These are phyloP conservation scores for Hylodesmum podocarpum DNA, from an alignment of 306 rosid genomes.

Conservation along the genomic window DNA sequence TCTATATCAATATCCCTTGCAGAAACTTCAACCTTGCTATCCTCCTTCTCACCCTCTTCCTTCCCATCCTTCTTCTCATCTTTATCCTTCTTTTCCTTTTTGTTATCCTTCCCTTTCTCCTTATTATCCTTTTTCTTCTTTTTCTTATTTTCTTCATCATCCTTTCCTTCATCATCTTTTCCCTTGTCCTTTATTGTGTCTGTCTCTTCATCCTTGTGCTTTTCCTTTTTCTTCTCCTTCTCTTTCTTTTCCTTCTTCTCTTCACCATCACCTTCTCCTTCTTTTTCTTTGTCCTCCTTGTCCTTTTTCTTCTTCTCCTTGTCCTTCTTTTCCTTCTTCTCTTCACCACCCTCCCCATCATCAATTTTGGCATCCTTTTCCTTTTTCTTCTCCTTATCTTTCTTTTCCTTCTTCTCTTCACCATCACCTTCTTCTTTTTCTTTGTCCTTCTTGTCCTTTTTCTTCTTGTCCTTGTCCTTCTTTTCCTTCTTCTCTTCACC, in stretches of 20 bases:
- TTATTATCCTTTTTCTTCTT: neutral
- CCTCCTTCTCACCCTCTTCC: neutral
- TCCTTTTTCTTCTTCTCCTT: slow-evolving; percentile 4
- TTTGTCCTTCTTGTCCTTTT: neutral
- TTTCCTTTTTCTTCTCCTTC: slow-evolving; percentile 7
- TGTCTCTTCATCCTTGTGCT: slow-evolving; percentile 27
- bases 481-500: neutral
- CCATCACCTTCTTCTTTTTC: neutral
- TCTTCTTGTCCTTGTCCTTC: neutral
- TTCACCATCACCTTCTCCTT: neutral
- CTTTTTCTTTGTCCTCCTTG: neutral
- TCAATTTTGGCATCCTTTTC: slow-evolving; percentile 7
- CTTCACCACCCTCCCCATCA: neutral
- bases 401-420: neutral
- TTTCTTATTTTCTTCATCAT: slow-evolving; percentile 14
- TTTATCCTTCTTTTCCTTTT: neutral
- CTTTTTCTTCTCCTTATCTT: neutral
- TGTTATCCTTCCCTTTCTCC: neutral
- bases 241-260: neutral
- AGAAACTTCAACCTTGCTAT: slow-evolving; percentile 9
- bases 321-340: neutral
- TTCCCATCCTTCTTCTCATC: neutral
- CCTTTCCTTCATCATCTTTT: neutral
- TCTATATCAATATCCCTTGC: slow-evolving; percentile 44
- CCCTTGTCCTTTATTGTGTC: neutral